These are phyloP conservation scores for Monilinia fructigena DNA, from an alignment of 2,329 filamentous ascomycete genomes.

Conservation along the genomic window DNA sequence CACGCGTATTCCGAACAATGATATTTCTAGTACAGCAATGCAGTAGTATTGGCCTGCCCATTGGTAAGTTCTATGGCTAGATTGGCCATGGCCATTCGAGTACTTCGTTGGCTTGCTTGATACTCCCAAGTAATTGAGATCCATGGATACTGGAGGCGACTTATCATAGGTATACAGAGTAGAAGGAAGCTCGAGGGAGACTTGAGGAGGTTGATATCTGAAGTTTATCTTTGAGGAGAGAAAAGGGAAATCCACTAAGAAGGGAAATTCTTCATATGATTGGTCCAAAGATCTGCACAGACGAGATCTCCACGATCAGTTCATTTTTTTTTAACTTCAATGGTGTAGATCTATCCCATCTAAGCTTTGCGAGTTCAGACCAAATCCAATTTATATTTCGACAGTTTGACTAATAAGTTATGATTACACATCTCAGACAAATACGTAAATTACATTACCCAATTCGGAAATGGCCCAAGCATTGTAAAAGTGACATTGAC, in stretches of 20 bases:
- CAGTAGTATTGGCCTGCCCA: neutral
- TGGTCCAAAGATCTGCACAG: neutral
- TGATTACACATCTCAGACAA: too few species aligned
- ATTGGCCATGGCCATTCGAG: too few species aligned
- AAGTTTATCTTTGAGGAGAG: neutral
- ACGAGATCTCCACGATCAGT: constrained; percentile 3
- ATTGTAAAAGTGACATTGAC: too few species aligned
- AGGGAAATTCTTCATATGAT: neutral
- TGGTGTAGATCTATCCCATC: too few species aligned
- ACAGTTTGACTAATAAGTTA: too few species aligned
- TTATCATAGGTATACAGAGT: too few species aligned
- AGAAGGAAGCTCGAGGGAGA: too few species aligned
- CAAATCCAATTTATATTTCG: too few species aligned
- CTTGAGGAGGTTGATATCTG: neutral
- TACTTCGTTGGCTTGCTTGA: neutral
- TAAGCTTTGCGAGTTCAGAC: too few species aligned
- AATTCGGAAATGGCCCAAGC: too few species aligned
- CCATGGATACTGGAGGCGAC: too few species aligned
- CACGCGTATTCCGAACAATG: neutral
- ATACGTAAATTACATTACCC: too few species aligned
- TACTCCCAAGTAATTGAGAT: neutral
- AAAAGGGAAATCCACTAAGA: neutral
- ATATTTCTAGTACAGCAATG: neutral
- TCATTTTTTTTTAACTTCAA: neutral
- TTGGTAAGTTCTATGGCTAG: neutral